Conservation (phyloP, 2,329 filamentous ascomycete species). For the Aspergillus pseudoviridinutans region DNA sequence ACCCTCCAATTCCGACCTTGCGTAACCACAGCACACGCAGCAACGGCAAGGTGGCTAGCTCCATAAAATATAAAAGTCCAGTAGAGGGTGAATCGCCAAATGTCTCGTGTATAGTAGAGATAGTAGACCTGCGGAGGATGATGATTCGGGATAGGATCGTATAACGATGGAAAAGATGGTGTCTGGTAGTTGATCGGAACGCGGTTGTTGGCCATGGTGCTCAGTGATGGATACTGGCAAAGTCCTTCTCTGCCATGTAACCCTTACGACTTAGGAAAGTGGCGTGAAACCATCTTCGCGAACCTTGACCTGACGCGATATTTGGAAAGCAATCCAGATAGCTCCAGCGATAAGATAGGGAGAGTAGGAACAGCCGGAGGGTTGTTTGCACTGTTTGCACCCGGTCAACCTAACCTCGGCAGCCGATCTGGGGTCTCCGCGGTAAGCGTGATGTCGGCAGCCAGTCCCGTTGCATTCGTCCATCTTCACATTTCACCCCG, state of each 20-base stretch:
- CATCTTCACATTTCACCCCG: neutral
- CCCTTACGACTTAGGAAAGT: neutral
- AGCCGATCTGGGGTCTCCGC: conserved; percentile 31
- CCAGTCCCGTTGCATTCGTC: conserved; percentile 1
- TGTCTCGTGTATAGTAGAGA: conserved; percentile 71
- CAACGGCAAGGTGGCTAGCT: conserved; percentile 68
- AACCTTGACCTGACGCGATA: neutral
- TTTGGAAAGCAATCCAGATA: neutral
- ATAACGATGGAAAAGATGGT: conserved; percentile 76
- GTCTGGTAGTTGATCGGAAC: conserved; percentile 59
- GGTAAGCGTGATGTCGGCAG: conserved; percentile 9
- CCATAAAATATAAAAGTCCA: conserved; percentile 82
- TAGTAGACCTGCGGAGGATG: conserved; percentile 53
- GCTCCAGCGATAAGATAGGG: neutral
- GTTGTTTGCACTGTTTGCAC: conserved; percentile 34
- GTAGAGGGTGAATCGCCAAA: conserved; percentile 81
- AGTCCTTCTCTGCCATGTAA: neutral
- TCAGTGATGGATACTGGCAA: neutral
- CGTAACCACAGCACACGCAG: conserved; percentile 67
- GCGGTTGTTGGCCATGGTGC: conserved; percentile 35
- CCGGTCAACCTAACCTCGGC: conserved; percentile 26
- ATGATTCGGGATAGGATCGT: conserved; percentile 62
- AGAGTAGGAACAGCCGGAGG: neutral
- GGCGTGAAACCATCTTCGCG: neutral
- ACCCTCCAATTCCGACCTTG: conserved; percentile 51